Base-by-base conservation (phyloP, 441 rosid species). In the Geranium incanum region DNA sequence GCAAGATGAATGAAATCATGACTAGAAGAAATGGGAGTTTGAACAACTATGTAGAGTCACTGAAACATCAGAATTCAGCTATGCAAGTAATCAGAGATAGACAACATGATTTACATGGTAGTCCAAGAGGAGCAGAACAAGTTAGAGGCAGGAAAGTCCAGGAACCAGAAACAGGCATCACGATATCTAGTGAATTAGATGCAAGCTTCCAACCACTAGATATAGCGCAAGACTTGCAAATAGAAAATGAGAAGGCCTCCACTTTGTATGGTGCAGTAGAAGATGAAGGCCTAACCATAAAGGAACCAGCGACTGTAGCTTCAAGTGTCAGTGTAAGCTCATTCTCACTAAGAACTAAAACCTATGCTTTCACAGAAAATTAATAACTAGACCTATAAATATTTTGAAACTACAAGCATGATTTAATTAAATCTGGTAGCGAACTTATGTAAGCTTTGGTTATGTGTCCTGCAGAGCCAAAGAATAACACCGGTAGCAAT, bases 271-370 rank as follows among this genome's bases (percentile, higher is more conserved):
- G 36, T 79, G 70, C 68, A 23, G 38, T 8, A 0, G 73, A 73
- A 41, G 75, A 70, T 28, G 74, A 79, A 70, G 48, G 72, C 76
- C 75, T 36, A 73, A 66, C 71, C 62, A 62, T 70, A 0, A 52
- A 82, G 50, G 81, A 82, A 74, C 57, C 75, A 64, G 76, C 69
- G 76, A 80, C 67, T 28, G 75, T 70, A 75, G 76, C 70, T 74
- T 72, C 81, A 60, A 68, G 66, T 45, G 83, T 75, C 70, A 75
- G 72, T 36, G 97, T 92, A 85, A 87, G 89, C 68, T 55, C 74
- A 73, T 28, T 55, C 71, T 66, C 52, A 21, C 72, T 67, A 36
- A 68, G 74, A 39, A 78, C 52, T 1, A 39, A 4, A 39, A 39
- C 33, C 33, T 28, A 28, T 28, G 3, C 33, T 28, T 28, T 28